phyloP scores from a whole-genome alignment of 306 rosid genomes.

The Casuarina glauca region DNA sequence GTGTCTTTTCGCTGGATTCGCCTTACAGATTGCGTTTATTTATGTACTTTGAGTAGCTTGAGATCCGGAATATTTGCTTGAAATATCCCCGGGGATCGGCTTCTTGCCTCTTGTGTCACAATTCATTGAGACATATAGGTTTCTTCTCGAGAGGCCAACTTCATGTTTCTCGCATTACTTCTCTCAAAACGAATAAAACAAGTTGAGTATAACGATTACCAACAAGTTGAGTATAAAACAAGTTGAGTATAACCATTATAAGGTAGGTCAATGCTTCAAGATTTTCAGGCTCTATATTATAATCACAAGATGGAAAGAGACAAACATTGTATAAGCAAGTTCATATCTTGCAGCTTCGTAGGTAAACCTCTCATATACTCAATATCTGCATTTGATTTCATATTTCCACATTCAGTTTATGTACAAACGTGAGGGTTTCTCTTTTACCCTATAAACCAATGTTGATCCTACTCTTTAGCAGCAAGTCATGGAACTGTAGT shows the following conservation, averaged over 20 bases:
- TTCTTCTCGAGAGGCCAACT: neutral
- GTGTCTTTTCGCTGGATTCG: neutral
- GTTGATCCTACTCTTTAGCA: too few relatives aligned
- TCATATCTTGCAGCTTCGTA: neutral
- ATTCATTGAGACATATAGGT: neutral
- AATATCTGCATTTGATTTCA: neutral
- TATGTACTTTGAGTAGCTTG: too few relatives aligned
- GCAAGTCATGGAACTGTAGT: too few relatives aligned
- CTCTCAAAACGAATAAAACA: neutral
- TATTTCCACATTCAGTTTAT: neutral
- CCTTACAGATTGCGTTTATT: neutral
- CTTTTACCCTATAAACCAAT: neutral
- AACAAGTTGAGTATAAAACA: neutral
- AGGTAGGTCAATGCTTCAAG: neutral
- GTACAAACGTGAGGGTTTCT: neutral
- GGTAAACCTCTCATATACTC: neutral
- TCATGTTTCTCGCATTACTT: neutral
- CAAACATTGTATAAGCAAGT: neutral
- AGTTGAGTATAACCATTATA: neutral
- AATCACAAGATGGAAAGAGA: neutral
- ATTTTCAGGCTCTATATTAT: neutral
- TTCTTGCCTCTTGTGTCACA: too few relatives aligned
- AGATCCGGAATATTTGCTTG: neutral
- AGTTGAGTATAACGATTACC: neutral
- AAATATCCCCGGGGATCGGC: neutral